A percentile compares a stretch with the other conserved stretches of the same genome.
phyloP scores from a whole-genome alignment of 805 yeast species.

The Candida odintsovae region DNA sequence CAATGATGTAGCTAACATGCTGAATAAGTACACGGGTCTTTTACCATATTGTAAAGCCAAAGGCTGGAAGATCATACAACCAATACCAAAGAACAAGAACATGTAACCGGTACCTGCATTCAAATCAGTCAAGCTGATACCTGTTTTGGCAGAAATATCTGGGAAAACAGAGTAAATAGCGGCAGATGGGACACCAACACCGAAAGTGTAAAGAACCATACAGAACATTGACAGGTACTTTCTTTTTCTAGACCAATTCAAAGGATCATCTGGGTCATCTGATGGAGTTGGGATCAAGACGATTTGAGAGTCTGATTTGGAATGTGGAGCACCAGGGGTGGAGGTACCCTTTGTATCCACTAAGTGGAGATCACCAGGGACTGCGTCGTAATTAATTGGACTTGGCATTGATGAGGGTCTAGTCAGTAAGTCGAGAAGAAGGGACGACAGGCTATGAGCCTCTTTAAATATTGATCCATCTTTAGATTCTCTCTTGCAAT shows the following conservation, averaged over 20 bases:
- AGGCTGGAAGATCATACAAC: constrained; percentile 47
- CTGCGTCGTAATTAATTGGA: constrained; percentile 30
- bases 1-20: constrained; percentile 32
- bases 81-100: constrained; percentile 46
- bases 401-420: too few relatives aligned
- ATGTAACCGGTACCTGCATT: constrained; percentile 45
- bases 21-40: constrained; percentile 37
- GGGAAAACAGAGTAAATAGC: constrained; percentile 40
- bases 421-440: too few relatives aligned
- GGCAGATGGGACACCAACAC: constrained; percentile 44
- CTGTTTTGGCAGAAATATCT: constrained; percentile 30
- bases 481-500: too few relatives aligned
- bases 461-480: too few relatives aligned
- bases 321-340: constrained; percentile 26
- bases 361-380: constrained; percentile 48
- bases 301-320: constrained; percentile 30
- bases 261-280: constrained; percentile 64
- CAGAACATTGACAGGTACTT: constrained; percentile 43
- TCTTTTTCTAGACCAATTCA: constrained; percentile 51
- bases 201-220: constrained; percentile 36
- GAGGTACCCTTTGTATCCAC: constrained; percentile 38
- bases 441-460: too few relatives aligned
- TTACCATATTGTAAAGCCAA: constrained; percentile 44
- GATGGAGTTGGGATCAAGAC: constrained; percentile 63
- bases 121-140: constrained; percentile 33